A percentile compares a stretch with the other conserved stretches of the same genome.
These are phyloP conservation scores for Pseudocercospora macadamiae DNA, from an alignment of 2,329 filamentous ascomycete species.

Conservation along the genomic window DNA sequence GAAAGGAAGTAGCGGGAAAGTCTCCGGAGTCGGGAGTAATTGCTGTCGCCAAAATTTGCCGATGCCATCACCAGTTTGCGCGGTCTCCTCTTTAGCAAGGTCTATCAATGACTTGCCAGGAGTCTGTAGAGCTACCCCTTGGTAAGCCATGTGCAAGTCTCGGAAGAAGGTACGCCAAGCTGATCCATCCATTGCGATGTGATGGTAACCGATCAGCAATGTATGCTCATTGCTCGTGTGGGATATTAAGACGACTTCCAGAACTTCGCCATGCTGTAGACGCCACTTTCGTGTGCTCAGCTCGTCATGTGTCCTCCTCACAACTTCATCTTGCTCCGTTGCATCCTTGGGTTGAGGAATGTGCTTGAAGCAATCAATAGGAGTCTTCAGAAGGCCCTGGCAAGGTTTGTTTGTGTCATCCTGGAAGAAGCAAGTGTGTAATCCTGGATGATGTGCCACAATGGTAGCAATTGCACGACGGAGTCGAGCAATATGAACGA, in stretches of 20 bases:
- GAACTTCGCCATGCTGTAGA: slow-evolving; percentile 27
- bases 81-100: slow-evolving; percentile 5
- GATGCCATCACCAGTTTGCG: neutral
- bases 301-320: neutral
- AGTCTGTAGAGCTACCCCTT: slow-evolving; percentile 10
- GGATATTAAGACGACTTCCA: slow-evolving; percentile 29
- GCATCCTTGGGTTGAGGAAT: slow-evolving; percentile 4
- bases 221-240: slow-evolving; percentile 17
- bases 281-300: slow-evolving; percentile 18
- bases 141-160: slow-evolving; percentile 31
- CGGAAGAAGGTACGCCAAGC: slow-evolving; percentile 32
- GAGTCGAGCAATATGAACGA: slow-evolving; percentile 20
- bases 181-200: slow-evolving; percentile 41
- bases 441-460: slow-evolving; percentile 19
- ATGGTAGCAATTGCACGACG: slow-evolving; percentile 17
- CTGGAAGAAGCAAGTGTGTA: slow-evolving; percentile 25
- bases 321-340: neutral
- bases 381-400: slow-evolving; percentile 21
- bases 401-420: slow-evolving; percentile 18
- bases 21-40: slow-evolving; percentile 5
- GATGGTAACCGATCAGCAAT: slow-evolving; percentile 38
- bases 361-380: slow-evolving; percentile 19
- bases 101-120: slow-evolving; percentile 13
- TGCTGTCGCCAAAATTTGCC: slow-evolving; percentile 14
- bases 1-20: slow-evolving; percentile 22